phyloP scores from a whole-genome alignment of 805 yeast genomes.

The Brettanomyces naardenensis region DNA sequence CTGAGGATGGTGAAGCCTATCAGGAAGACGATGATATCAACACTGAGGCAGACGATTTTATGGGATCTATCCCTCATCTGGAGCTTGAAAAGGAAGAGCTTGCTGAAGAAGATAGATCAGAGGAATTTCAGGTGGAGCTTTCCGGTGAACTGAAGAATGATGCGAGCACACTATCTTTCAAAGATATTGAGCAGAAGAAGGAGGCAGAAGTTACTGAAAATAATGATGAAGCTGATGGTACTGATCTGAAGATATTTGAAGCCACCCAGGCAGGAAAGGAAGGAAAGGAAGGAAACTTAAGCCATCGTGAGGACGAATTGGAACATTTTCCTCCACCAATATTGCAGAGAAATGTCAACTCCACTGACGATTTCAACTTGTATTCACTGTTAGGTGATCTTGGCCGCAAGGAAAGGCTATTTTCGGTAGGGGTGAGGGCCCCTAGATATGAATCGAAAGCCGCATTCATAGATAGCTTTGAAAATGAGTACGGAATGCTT shows the following conservation, averaged over 20 bases:
- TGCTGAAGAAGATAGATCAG: neutral
- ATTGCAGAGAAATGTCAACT: neutral
- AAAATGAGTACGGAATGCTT: slow-evolving; percentile 34
- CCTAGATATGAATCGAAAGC: slow-evolving; percentile 12
- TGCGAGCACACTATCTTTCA: neutral
- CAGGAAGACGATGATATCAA: slow-evolving; percentile 12
- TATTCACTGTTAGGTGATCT: neutral
- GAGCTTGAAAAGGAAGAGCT: slow-evolving; percentile 7
- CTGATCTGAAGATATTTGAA: slow-evolving; percentile 9
- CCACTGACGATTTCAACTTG: neutral
- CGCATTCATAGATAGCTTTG: slow-evolving; percentile 28
- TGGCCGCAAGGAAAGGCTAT: neutral
- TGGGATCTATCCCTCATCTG: slow-evolving; percentile 19
- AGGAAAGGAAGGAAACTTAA: too few species aligned
- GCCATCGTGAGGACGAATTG: neutral
- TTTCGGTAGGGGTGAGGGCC: slow-evolving; percentile 6
- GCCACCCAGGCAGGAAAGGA: slow-evolving; percentile 10
- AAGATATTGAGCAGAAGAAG: neutral
- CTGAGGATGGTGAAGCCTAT: neutral
- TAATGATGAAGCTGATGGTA: slow-evolving; percentile 4
- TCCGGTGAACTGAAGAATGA: too few species aligned
- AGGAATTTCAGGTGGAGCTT: too few species aligned
- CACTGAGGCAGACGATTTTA: slow-evolving; percentile 17
- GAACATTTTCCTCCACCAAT: neutral
- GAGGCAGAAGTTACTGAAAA: neutral